Conservation (phyloP, 2,329 filamentous ascomycete species). For the Lithohypha guttulata region DNA sequence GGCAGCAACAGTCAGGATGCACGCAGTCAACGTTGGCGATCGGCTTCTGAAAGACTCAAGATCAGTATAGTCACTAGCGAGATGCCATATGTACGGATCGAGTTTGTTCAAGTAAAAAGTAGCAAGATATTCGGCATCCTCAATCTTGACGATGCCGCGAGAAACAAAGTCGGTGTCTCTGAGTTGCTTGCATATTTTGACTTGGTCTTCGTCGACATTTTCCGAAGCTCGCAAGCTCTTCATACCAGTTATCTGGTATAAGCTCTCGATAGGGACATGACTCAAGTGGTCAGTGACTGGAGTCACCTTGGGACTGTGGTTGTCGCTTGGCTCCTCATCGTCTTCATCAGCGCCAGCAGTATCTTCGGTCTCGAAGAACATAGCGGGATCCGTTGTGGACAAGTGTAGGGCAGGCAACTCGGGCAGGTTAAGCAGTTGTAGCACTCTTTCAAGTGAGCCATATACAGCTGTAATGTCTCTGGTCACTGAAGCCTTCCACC, state of each 20-base stretch:
- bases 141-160: slow-evolving; percentile 35
- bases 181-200: slow-evolving; percentile 27
- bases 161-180: slow-evolving; percentile 40
- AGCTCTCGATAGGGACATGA: slow-evolving; percentile 29
- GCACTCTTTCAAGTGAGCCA: slow-evolving; percentile 25
- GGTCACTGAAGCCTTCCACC: slow-evolving; percentile 31
- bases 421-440: slow-evolving; percentile 30
- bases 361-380: slow-evolving; percentile 28
- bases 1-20: slow-evolving; percentile 38
- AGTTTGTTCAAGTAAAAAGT: slow-evolving; percentile 34
- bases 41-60: slow-evolving; percentile 37
- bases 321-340: slow-evolving; percentile 33
- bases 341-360: slow-evolving; percentile 35
- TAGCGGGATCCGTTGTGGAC: slow-evolving; percentile 21
- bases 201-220: slow-evolving; percentile 23
- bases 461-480: slow-evolving; percentile 25
- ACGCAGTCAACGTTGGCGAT: slow-evolving; percentile 41
- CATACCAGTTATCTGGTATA: slow-evolving; percentile 28
- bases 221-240: slow-evolving; percentile 24
- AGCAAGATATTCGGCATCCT: slow-evolving; percentile 34
- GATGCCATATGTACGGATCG: slow-evolving; percentile 39
- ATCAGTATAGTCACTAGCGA: slow-evolving; percentile 37
- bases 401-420: slow-evolving; percentile 28
- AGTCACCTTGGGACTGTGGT: slow-evolving; percentile 27
- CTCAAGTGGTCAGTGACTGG: slow-evolving; percentile 23